phyloP scores from a whole-genome alignment of 805 yeast genomes.

The Candida sanyiensis region DNA sequence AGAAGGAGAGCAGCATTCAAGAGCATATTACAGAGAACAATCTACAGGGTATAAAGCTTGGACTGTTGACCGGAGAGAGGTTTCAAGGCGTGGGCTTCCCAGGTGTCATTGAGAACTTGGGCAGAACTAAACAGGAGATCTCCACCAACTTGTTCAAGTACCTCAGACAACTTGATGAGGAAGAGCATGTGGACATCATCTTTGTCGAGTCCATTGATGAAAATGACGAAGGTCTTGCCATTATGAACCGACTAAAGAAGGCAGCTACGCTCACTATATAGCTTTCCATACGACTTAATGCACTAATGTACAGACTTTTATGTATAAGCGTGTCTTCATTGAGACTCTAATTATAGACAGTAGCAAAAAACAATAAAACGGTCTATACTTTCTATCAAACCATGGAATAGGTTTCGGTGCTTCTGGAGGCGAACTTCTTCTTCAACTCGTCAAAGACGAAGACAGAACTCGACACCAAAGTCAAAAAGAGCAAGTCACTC shows the following conservation, averaged over 20 bases:
- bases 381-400: constrained; percentile 20
- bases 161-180: constrained; percentile 71
- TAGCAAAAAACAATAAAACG: too few relatives aligned
- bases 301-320: not conserved
- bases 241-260: constrained; percentile 84
- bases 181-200: constrained; percentile 54
- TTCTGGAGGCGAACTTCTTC: constrained; percentile 38
- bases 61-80: constrained; percentile 41
- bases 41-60: constrained; percentile 35
- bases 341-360: not conserved
- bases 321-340: too few relatives aligned
- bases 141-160: constrained; percentile 69
- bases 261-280: constrained; percentile 56
- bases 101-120: constrained; percentile 32
- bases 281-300: not conserved
- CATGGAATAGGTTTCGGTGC: constrained; percentile 20
- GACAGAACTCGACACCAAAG: constrained; percentile 67
- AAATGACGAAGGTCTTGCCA: constrained; percentile 79
- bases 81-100: constrained; percentile 18
- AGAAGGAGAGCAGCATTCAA: constrained; percentile 29
- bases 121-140: constrained; percentile 46
- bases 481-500: constrained; percentile 60
- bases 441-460: constrained; percentile 80
- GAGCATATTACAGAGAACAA: constrained; percentile 28
- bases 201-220: constrained; percentile 81